Evolutionary conservation across 2,329 filamentous ascomycete genomes (phyloP), one percentile per base, ranked within the genome.

Genomic region (Emergomyces pasteurianus): DNA sequence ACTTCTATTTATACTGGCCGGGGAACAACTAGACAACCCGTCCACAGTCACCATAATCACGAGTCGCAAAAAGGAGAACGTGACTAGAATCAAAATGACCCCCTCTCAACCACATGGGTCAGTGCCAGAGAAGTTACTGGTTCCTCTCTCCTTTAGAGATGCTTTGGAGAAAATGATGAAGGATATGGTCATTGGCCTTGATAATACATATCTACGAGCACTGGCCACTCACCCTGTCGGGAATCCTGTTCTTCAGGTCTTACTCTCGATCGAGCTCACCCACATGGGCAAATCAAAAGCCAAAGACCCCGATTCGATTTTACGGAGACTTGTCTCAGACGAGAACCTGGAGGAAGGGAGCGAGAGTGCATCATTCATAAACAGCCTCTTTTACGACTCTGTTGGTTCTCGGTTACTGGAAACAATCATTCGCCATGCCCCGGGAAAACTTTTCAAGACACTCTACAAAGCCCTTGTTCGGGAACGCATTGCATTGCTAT

Each of bases 391-490:
- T 31, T 97, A 96, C 73, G 91, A 97, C 70, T 81, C 88, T 1
- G 86, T 97, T 58, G 94, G 94, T 18, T 96, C 92, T 3, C 87
- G 92, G 52, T 80, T 99, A 1, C 80, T 97, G 26, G 94, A 99
- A 76, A 90, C 87, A 0, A 86, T 99, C 64, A 83, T 96, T 64
- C 83, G 86, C 31, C 82, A 88, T 70, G 85, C 87, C 18, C 91
- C 94, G 0, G 91, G 89, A 50, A 96, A 94, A 74, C 77, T 91
- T 40, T 99, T 97, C 83, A 96, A 96, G 74, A 83, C 85, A 16
- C 80, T 99, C 6, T 92, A 95, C 75, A 84, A 82, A 61, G 86
- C 87, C 65, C 84, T 91, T 65, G 88, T 97, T 73, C 87, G 86
- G 63, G 86, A 88, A 16, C 84, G 90, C 31, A 88, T 97, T 67